Base-by-base conservation (phyloP, 495 filamentous ascomycete species). In the Aspergillus affinis region DNA sequence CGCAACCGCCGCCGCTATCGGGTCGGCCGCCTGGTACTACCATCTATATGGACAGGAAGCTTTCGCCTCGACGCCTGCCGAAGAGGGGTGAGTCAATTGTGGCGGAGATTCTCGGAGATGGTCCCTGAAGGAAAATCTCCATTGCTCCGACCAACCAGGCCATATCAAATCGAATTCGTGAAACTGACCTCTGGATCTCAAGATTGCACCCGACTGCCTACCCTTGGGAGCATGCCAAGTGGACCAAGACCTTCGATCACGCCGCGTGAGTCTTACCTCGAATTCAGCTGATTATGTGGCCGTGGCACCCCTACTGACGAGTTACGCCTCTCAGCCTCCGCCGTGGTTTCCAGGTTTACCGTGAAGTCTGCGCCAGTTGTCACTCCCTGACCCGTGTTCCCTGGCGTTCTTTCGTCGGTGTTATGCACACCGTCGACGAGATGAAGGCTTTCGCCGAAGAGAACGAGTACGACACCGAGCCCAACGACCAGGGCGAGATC, bases 311-410 rank as follows among this genome's bases (percentile, higher is more conserved):
- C 41, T 69, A 64, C 70, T 60, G 59, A 60, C 27, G 32, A 46
- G 59, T 65, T 65, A 51, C 51, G 52, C 51, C 32, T 13, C 65
- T 18, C 60, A 97, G 93, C 67, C 92, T 99, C 66, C 94, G 95
- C 70, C 93, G 95, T 79, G 95, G 95, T 78, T 98, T 99, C 87
- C 95, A 97, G 81, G 95, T 99, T 72, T 99, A 99, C 85, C 92
- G 88, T 68, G 95, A 99, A 79, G 95, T 99, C 67, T 99, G 95
- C 84, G 85, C 93, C 53, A 88, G 90, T 59, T 99, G 95, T 83
- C 95, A 99, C 84, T 98, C 95, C 55, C 88, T 99, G 54, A 86
- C 83, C 72, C 90, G 95, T 78, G 86, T 99, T 51, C 92, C 95
- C 53, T 99, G 93, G 86, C 91, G 95, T 72, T 67, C 88, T 19